Evolutionary conservation across 306 rosid species (phyloP), one percentile per base, ranked within the genome.

Genomic region (Prunus fruticosa): DNA sequence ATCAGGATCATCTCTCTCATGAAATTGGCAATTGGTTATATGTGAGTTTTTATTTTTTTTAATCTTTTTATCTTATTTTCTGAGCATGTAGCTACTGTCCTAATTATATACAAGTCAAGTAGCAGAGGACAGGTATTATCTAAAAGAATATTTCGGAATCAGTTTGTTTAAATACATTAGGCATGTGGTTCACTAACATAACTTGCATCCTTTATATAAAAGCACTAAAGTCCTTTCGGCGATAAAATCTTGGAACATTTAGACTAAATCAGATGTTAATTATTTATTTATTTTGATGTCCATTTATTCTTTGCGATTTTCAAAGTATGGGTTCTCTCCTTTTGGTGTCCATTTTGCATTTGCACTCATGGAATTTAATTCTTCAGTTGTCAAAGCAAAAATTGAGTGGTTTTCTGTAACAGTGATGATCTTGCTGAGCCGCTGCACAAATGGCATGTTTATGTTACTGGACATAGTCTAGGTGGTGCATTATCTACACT

Each of bases 401-500:
- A 28, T 16, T 68, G 47, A 49, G 13, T 84, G 62, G 20, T 53
- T 82, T 71, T 77, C 9, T 75, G 34, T 85, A 62, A 63, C 90
- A 94, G 98, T 75, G 93, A 89, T 78, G 97, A 85, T 74, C 65
- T 78, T 73, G 86, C 80, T 69, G 91, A 86, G 78, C 79, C 86
- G n/a, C 74, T 50, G 62, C 79, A 83, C 79, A 90, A 79, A 82
- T 94, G 98, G 98, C 96, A 94, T 67, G 80, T 91, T 82, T 94
- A 87, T 82, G 80, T 92, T 64, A 94, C 98, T 68, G 98, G 98
- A 82, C 98, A 94, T 80, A 94, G 98, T 86, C 87, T 92, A 83
- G 98, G 98, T 49, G 98, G 98, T 71, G 98, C 97, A 74, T 80
- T 94, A 82, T 96, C 98, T 12, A 94, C 98, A 80, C 89, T 94